These are phyloP conservation scores for Cyanidiococcus yangmingshanensis DNA, from an alignment of 23 red algal genomes.

Conservation along the genomic window DNA sequence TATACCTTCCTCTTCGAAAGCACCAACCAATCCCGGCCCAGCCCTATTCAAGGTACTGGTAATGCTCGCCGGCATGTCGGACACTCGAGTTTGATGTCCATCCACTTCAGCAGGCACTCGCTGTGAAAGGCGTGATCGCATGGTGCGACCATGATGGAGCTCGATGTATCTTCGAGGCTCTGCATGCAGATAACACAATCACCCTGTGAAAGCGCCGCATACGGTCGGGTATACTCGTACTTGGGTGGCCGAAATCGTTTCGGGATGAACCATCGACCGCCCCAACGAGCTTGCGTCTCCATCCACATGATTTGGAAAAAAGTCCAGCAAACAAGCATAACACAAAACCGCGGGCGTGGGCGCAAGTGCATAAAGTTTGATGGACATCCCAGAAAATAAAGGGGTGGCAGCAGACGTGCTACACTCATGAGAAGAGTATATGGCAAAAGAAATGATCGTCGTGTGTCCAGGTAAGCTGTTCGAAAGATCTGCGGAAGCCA, in stretches of 20 bases:
- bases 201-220: background rate
- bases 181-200: slow-evolving; percentile 68
- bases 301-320: slow-evolving; percentile 44
- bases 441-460: slow-evolving; percentile 45
- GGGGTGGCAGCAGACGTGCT: slow-evolving; percentile 51
- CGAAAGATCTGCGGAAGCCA: slow-evolving; percentile 83
- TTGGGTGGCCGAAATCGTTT: slow-evolving; percentile 70
- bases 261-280: slow-evolving; percentile 74
- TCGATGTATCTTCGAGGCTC: slow-evolving; percentile 6
- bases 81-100: slow-evolving; percentile 60
- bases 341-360: slow-evolving; percentile 37
- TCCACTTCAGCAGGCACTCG: slow-evolving; percentile 59
- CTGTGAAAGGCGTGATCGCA: slow-evolving; percentile 79
- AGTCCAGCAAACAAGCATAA: slow-evolving; percentile 51
- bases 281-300: slow-evolving; percentile 56
- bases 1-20: too few species aligned
- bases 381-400: slow-evolving; percentile 64
- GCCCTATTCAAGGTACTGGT: slow-evolving; percentile 44
- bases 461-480: slow-evolving; percentile 44
- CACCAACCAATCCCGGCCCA: too few species aligned
- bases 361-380: slow-evolving; percentile 71
- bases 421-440: slow-evolving; percentile 48
- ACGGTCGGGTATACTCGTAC: slow-evolving; percentile 74
- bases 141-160: slow-evolving; percentile 49
- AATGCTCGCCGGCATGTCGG: slow-evolving; percentile 49